Evolutionary conservation across 2,329 filamentous ascomycete genomes (phyloP).

Genomic region (Aureobasidium pullulans): DNA sequence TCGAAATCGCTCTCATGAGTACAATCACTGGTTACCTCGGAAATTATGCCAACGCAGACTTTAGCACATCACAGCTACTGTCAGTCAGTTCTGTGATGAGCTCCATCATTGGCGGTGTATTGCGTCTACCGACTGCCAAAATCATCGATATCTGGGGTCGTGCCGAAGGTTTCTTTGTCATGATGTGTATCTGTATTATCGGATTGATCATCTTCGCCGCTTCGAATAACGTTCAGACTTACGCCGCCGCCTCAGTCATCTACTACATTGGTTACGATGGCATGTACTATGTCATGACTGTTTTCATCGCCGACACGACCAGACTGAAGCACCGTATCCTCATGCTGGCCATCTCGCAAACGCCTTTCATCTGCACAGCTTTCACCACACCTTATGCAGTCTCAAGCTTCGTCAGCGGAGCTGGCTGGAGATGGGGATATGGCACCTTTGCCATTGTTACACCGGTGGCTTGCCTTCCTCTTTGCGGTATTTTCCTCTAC

Average conservation of each 20-base stretch:
- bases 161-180: conserved; percentile 17
- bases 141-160: conserved; percentile 19
- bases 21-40: conserved; percentile 23
- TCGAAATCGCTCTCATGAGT: conserved; percentile 30
- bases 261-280: conserved; percentile 21
- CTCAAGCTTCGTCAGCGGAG: conserved; percentile 11
- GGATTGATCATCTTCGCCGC: conserved; percentile 20
- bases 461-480: conserved; percentile 22
- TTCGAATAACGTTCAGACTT: conserved; percentile 16
- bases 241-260: conserved; percentile 19
- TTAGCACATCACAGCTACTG: conserved; percentile 22
- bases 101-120: conserved; percentile 19
- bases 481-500: conserved; percentile 23
- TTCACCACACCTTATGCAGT: conserved; percentile 19
- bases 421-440: conserved; percentile 26
- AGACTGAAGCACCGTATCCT: conserved; percentile 25
- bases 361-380: conserved; percentile 27
- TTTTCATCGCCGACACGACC: conserved; percentile 19
- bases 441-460: conserved; percentile 27
- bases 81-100: conserved; percentile 15
- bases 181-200: conserved; percentile 16
- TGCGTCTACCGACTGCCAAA: conserved; percentile 18
- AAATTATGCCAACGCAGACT: conserved; percentile 25
- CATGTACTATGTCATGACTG: conserved; percentile 16
- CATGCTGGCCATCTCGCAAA: conserved; percentile 25